A percentile compares a stretch with the other conserved stretches of the same genome.
Evolutionary conservation across 345 rosid genomes (phyloP).

Genomic region (Aurinia saxatilis): DNA sequence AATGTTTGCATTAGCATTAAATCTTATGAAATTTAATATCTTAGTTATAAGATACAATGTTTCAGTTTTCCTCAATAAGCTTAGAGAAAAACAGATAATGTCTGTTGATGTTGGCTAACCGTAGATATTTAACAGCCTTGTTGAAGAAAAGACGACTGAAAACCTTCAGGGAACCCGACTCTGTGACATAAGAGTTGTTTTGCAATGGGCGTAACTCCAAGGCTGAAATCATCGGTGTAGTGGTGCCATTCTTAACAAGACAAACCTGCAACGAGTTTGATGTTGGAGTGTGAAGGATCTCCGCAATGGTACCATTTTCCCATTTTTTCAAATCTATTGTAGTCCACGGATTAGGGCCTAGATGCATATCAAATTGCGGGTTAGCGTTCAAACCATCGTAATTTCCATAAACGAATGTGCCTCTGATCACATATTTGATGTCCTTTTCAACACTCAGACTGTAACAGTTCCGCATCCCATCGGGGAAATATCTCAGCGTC

Average conservation of each 20-base stretch:
- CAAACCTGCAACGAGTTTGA: no score
- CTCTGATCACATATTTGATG: slow-evolving; percentile 26
- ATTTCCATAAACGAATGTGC: slow-evolving; percentile 32
- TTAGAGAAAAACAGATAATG: no score
- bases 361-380: slow-evolving; percentile 31
- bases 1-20: no score
- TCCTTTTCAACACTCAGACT: slow-evolving; percentile 15
- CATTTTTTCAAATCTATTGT: slow-evolving; percentile 12
- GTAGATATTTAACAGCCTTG: background rate
- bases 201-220: slow-evolving; percentile 35
- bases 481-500: slow-evolving; percentile 27
- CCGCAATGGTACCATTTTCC: background rate
- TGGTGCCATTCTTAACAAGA: no score
- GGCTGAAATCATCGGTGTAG: no score
- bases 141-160: background rate
- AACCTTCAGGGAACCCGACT: slow-evolving; percentile 15
- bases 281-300: slow-evolving; percentile 32
- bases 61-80: no score
- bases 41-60: no score
- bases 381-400: slow-evolving; percentile 23
- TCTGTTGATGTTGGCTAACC: background rate
- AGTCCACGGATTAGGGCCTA: slow-evolving; percentile 38
- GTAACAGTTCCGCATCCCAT: slow-evolving; percentile 37
- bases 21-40: no score
- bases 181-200: background rate